These are phyloP conservation scores for Corrigiola litoralis DNA, from an alignment of 179 eudicot genomes.

Conservation along the genomic window DNA sequence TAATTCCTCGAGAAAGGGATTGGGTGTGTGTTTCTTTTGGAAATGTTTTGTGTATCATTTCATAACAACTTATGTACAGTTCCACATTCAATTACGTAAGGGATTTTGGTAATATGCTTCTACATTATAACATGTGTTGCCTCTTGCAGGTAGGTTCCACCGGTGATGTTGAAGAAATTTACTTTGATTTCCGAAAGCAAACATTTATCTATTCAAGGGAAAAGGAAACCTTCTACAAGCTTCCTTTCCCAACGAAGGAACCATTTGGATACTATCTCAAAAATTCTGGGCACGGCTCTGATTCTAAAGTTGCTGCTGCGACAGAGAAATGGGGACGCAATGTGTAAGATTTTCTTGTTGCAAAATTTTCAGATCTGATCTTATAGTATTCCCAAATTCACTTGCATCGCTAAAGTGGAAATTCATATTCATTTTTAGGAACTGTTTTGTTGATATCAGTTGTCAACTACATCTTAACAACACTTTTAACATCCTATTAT, in stretches of 20 bases:
- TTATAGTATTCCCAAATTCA: too few species aligned
- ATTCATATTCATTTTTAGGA: too few species aligned
- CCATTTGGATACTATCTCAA: slow-evolving; percentile 76
- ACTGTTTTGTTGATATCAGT: too few species aligned
- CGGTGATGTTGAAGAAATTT: slow-evolving; percentile 57
- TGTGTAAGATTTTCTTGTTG: slow-evolving; percentile 43
- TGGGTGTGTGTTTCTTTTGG: not conserved
- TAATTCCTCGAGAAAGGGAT: too few species aligned
- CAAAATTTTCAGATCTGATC: slow-evolving; percentile 3
- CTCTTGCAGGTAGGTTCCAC: slow-evolving; percentile 39
- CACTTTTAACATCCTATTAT: too few species aligned
- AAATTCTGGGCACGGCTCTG: slow-evolving; percentile 86
- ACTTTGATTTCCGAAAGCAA: slow-evolving; percentile 94
- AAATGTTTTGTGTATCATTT: not conserved
- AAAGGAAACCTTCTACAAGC: slow-evolving; percentile 72
- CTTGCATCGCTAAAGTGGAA: too few species aligned
- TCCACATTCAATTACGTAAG: not conserved
- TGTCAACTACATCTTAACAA: too few species aligned
- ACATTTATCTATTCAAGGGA: slow-evolving; percentile 73
- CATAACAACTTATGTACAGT: not conserved
- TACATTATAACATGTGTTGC: slow-evolving; percentile 9
- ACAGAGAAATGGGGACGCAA: slow-evolving; percentile 96
- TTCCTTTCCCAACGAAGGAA: slow-evolving; percentile 90
- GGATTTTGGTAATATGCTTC: not conserved
- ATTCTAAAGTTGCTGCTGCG: slow-evolving; percentile 72